Evolutionary conservation across 306 rosid genomes (phyloP).

Genomic region (Lathyrus sativus): DNA sequence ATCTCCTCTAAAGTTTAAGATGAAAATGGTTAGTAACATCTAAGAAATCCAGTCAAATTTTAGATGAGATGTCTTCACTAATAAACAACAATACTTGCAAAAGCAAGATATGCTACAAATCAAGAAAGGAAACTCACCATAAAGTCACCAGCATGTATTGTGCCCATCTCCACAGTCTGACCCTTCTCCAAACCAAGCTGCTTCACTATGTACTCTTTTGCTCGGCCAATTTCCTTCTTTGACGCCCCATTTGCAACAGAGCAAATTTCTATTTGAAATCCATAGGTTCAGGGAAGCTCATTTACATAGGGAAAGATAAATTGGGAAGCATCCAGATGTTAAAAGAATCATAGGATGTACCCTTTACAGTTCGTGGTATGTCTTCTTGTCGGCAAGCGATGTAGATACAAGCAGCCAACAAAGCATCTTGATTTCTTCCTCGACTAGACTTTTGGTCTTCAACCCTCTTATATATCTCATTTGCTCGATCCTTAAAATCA

Average conservation of each 20-base stretch:
- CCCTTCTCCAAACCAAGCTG: slow-evolving; percentile 96
- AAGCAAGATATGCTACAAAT: slow-evolving; percentile 15
- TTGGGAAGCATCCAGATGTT: slow-evolving; percentile 68
- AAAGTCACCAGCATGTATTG: slow-evolving; percentile 94
- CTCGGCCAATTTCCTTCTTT: slow-evolving; percentile 99
- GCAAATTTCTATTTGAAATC: slow-evolving; percentile 93
- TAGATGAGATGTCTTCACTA: slow-evolving; percentile 1
- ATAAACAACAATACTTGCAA: neutral
- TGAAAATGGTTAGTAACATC: slow-evolving; percentile 30
- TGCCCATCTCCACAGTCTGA: slow-evolving; percentile 97
- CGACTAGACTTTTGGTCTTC: slow-evolving; percentile 97
- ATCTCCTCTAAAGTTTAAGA: slow-evolving; percentile 70
- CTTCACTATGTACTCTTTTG: slow-evolving; percentile 97
- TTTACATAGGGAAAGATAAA: slow-evolving; percentile 66
- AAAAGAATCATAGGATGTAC: slow-evolving; percentile 73
- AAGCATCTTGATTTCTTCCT: slow-evolving; percentile 98
- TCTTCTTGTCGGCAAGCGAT: slow-evolving; percentile 99
- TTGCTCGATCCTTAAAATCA: slow-evolving; percentile 88
- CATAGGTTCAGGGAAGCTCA: slow-evolving; percentile 77
- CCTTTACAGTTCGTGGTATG: slow-evolving; percentile 97
- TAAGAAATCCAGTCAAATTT: slow-evolving; percentile 15
- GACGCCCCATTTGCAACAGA: slow-evolving; percentile 98
- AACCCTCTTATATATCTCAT: slow-evolving; percentile 94
- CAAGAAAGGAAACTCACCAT: slow-evolving; percentile 64
- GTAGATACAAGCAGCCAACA: slow-evolving; percentile 98